Conservation (phyloP, 305 asterid genomes). For the Plantago coronopus region DNA sequence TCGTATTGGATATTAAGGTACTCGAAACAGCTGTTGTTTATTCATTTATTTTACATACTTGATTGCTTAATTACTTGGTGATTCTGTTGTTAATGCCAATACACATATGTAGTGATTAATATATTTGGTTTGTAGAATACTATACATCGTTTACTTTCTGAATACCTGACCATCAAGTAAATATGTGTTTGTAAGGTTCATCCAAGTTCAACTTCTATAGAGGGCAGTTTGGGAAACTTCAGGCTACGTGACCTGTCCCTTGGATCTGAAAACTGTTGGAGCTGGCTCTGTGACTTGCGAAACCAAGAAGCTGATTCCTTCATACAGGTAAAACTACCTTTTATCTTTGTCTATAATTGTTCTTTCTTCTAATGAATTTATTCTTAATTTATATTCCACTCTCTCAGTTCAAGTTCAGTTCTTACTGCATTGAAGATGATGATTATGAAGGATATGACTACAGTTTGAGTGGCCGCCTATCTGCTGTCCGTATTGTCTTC, state of each 20-base stretch:
- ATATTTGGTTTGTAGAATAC: slow-evolving; percentile 11
- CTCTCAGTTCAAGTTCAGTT: slow-evolving; percentile 79
- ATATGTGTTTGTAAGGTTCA: slow-evolving; percentile 63
- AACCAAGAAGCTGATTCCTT: slow-evolving; percentile 90
- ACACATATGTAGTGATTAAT: slow-evolving; percentile 19
- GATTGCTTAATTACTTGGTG: neutral
- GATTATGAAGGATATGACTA: slow-evolving; percentile 91
- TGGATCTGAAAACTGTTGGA: slow-evolving; percentile 81
- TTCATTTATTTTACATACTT: neutral
- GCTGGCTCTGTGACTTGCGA: slow-evolving; percentile 97
- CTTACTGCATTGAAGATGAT: slow-evolving; percentile 74
- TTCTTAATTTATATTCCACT: slow-evolving; percentile 16
- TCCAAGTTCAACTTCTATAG: slow-evolving; percentile 88
- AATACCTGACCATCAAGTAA: slow-evolving; percentile 22
- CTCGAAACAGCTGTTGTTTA: slow-evolving; percentile 10
- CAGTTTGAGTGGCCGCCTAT: slow-evolving; percentile 85
- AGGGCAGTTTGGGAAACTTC: slow-evolving; percentile 85
- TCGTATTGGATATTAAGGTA: slow-evolving; percentile 88
- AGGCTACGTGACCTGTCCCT: slow-evolving; percentile 83
- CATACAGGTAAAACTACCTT: no score
- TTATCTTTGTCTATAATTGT: slow-evolving; percentile 13
- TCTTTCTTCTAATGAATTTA: slow-evolving; percentile 27
- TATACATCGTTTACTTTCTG: slow-evolving; percentile 20
- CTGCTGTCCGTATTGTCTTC: slow-evolving; percentile 95
- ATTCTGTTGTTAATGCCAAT: slow-evolving; percentile 10